Conservation (phyloP, 2,329 filamentous ascomycete genomes). For the Xylariaceae sp. region DNA sequence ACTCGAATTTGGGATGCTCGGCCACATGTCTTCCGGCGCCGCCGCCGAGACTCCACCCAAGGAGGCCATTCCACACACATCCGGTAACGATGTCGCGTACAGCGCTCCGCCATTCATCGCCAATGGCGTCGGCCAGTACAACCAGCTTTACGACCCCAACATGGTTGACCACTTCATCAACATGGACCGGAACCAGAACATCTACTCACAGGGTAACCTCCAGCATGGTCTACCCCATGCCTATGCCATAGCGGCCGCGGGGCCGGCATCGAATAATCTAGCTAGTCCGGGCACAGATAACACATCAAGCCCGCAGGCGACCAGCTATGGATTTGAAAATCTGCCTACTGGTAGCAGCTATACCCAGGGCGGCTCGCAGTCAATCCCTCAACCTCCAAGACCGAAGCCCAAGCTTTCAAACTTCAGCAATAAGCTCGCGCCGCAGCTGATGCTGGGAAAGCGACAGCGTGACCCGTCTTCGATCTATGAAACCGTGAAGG, state of each 20-base stretch:
- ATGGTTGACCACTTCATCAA: slow-evolving; percentile 47
- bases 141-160: slow-evolving; percentile 42
- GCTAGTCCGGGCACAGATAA: slow-evolving; percentile 58
- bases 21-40: slow-evolving; percentile 88
- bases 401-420: slow-evolving; percentile 38
- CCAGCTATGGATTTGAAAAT: slow-evolving; percentile 45
- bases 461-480: slow-evolving; percentile 69
- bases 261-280: slow-evolving; percentile 45
- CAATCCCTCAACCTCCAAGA: slow-evolving; percentile 28
- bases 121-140: slow-evolving; percentile 42
- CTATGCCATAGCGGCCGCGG: slow-evolving; percentile 55
- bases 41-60: slow-evolving; percentile 71
- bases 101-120: slow-evolving; percentile 41
- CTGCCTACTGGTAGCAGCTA: slow-evolving; percentile 40
- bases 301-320: slow-evolving; percentile 52
- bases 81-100: slow-evolving; percentile 30
- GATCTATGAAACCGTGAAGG: slow-evolving; percentile 82
- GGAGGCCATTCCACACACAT: slow-evolving; percentile 44
- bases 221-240: slow-evolving; percentile 58
- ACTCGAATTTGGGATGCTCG: slow-evolving; percentile 91
- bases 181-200: slow-evolving; percentile 40
- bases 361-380: slow-evolving; percentile 21
- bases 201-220: slow-evolving; percentile 50
- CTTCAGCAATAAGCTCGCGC: slow-evolving; percentile 30
- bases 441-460: slow-evolving; percentile 48